These are phyloP conservation scores for Ashbya aceris DNA, from an alignment of 1,139 yeast species.

Conservation along the genomic window DNA sequence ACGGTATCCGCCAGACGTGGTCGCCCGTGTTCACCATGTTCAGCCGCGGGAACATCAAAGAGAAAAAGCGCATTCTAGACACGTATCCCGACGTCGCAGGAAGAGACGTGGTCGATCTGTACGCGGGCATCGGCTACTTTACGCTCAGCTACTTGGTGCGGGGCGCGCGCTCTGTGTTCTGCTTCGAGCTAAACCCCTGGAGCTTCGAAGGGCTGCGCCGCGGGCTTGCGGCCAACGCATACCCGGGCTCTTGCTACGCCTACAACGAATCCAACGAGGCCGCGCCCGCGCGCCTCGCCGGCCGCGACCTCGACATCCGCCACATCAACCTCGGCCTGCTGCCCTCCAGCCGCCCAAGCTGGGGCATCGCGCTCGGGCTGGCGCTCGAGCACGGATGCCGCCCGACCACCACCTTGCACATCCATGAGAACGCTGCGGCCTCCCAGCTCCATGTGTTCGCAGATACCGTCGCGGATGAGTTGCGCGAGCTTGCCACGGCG, in stretches of 20 bases:
- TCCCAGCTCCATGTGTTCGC: not conserved
- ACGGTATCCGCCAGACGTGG: conserved; percentile 74
- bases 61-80: conserved; percentile 56
- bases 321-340: conserved; percentile 74
- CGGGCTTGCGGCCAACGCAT: conserved; percentile 43
- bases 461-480: not conserved
- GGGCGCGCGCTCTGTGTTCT: conserved; percentile 45
- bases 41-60: conserved; percentile 80
- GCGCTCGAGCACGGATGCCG: conserved; percentile 11
- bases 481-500: conserved; percentile 5
- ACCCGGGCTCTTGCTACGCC: conserved; percentile 28
- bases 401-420: conserved; percentile 39
- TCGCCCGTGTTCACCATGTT: conserved; percentile 84
- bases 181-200: conserved; percentile 89
- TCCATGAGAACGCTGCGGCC: conserved; percentile 59
- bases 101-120: conserved; percentile 54
- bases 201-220: conserved; percentile 60
- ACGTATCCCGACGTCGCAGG: conserved; percentile 31
- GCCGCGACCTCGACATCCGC: conserved; percentile 30
- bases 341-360: conserved; percentile 58
- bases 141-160: conserved; percentile 55
- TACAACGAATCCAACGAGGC: conserved; percentile 51
- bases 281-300: conserved; percentile 31
- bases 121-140: conserved; percentile 84
- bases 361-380: conserved; percentile 40